Conservation (phyloP, 495 filamentous ascomycete genomes). For the Jackrogersella minutella region DNA sequence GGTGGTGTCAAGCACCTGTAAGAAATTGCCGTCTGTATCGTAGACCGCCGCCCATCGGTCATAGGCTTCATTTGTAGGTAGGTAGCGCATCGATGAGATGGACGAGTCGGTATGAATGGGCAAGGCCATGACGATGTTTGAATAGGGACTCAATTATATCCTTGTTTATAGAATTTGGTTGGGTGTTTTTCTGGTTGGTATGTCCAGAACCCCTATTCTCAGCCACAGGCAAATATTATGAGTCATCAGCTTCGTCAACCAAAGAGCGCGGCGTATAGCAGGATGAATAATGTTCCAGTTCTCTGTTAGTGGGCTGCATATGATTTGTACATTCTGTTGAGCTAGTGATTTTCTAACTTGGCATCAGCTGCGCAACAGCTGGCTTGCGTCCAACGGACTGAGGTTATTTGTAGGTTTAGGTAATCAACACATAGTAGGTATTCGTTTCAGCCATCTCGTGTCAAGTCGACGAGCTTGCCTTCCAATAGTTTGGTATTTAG, state of each 20-base stretch:
- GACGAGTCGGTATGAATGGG: too few relatives aligned
- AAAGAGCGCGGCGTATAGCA: background rate
- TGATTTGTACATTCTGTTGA: too few relatives aligned
- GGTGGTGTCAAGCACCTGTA: slow-evolving; percentile 72
- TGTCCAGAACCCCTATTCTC: background rate
- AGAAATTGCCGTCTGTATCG: slow-evolving; percentile 76
- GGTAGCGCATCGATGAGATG: slow-evolving; percentile 38
- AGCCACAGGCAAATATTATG: background rate
- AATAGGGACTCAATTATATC: too few relatives aligned
- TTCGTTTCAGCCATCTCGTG: too few relatives aligned
- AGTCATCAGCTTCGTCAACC: slow-evolving; percentile 16
- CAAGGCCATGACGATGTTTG: too few relatives aligned
- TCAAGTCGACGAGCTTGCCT: too few relatives aligned
- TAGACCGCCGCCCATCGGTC: slow-evolving; percentile 57
- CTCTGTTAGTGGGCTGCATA: too few relatives aligned
- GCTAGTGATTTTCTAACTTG: background rate
- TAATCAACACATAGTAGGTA: too few relatives aligned
- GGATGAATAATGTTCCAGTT: too few relatives aligned
- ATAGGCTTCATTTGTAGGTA: slow-evolving; percentile 46
- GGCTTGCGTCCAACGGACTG: background rate
- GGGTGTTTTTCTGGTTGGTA: too few relatives aligned
- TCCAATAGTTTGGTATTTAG: too few relatives aligned
- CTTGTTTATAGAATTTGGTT: background rate
- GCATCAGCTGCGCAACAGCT: slow-evolving; percentile 16
- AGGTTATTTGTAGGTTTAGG: background rate